Base-by-base conservation (phyloP, 129 eudicot species). In the Ambrosia artemisiifolia region DNA sequence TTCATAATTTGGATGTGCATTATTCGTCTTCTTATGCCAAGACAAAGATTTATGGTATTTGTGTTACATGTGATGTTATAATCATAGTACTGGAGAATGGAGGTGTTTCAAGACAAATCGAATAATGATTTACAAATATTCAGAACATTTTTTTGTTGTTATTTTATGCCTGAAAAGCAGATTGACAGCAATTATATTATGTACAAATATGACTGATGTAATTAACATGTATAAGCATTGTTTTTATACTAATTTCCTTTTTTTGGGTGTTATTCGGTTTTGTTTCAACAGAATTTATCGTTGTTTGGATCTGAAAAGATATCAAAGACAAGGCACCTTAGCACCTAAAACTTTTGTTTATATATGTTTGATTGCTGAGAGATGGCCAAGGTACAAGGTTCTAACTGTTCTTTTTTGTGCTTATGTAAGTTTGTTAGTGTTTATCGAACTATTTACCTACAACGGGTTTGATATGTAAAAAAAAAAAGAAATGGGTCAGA, bases 371-470 rank as follows among this genome's bases (percentile, higher is more conserved):
- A 48, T 36, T 20, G 68, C 47, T 10, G 50, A 63, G 30, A 63
- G 67, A 85, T 85, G 90, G 85, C 83, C 66, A 81, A 85, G 83
- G 87, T 85, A 78, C 69, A 65, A 74, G 32, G 57, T 34, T 67
- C 47, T 28, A 7, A 19, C 30, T 59, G 5, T 61, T 34, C 5
- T 2, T 32, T 59, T 59, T 59, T 6, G 40, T 5, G 65, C 11
- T 30, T 4, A 28, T 0, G 16, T 48, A 11, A 3, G 18, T 48
- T 48, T 48, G 54, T 48, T 48, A 4, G 4, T 47, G 4, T 47
- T n/a, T 14, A 48, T 11, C 54, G 6, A 13, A 48, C 17, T 4
- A 13, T 48, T n/a, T 11, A 48, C 6, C 33, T 55, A 56, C 34
- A n/a, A 51, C 2, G 6, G 9, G 8, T 51, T 6, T 51, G 57